Percentiles rank a stretch among this genome's conserved stretches.
Evolutionary conservation across 805 yeast species (phyloP).

Genomic region (Ascoidea asiatica): DNA sequence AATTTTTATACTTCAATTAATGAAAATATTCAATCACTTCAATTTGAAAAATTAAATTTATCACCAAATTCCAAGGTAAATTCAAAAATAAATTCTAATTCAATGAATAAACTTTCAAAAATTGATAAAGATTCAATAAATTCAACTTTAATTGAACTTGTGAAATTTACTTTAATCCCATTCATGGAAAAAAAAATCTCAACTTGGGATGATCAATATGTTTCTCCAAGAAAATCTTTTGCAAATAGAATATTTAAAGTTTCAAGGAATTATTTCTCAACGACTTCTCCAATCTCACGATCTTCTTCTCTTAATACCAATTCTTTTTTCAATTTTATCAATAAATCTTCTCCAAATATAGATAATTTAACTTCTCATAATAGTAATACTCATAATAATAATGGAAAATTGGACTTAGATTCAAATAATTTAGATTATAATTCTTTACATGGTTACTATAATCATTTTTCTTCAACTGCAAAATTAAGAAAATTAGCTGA

Average conservation of each 20-base stretch:
- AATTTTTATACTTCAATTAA: not conserved
- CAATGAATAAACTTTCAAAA: too few relatives aligned
- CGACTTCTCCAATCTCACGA: conserved; percentile 18
- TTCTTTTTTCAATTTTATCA: conserved; percentile 11
- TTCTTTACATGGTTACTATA: conserved; percentile 41
- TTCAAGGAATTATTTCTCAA: conserved; percentile 42
- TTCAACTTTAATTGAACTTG: conserved; percentile 4
- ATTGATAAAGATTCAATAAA: conserved; percentile 2
- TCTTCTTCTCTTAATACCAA: conserved; percentile 15
- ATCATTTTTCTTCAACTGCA: conserved; percentile 54
- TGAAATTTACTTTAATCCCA: conserved; percentile 32
- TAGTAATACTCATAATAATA: conserved; percentile 12
- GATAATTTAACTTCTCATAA: conserved; percentile 9
- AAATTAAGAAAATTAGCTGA: conserved; percentile 76
- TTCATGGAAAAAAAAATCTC: conserved; percentile 77
- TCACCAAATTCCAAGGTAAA: too few relatives aligned
- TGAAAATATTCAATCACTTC: not conserved
- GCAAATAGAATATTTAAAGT: conserved; percentile 63
- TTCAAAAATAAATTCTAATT: too few relatives aligned
- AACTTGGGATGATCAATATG: conserved; percentile 73
- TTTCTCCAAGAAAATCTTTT: conserved; percentile 63
- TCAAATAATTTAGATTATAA: conserved; percentile 37
- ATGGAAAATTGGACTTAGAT: conserved; percentile 15
- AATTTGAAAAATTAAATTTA: not conserved
- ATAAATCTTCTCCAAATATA: conserved; percentile 11